Base-by-base conservation (phyloP, 2,329 filamentous ascomycete genomes). In the Venturia carpophila region DNA sequence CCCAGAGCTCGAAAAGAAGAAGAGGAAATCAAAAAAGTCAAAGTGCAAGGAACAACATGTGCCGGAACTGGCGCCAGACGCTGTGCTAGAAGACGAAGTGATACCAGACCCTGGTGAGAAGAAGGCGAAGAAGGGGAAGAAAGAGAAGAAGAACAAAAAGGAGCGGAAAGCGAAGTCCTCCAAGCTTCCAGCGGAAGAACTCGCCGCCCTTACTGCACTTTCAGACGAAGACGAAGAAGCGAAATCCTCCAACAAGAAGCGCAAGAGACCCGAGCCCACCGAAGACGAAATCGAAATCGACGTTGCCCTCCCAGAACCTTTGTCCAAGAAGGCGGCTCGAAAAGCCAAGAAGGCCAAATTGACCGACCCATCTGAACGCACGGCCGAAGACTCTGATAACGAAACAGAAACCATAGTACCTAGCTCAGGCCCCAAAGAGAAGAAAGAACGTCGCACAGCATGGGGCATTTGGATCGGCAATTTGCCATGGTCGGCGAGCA, bases 401-500 rank as follows among this genome's bases (percentile, higher is more conserved):
- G 67, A 75, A 39, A 63, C 64, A 21, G 63, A 64, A 11, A 66
- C 63, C 34, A 64, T 67, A 60, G 68, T 67, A 19, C 41, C 69
- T n/a, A 61, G 56, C 37, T 27, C 64, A 30, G 58, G 63, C 3
- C 55, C 39, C 5, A 67, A 67, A 41, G 39, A 63, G 47, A 71
- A 75, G 56, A 71, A 72, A 15, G 75, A 77, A 64, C 78, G 80
- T 70, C 87, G 91, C 67, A 94, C 91, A 11, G 86, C 90, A 21
- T 87, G 91, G 75, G 91, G 92, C 68, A 85, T 99, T 69, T 99
- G 94, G 94, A 90, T 99, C 70, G 94, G 95, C 71, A 99, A 99
- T 76, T 78, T 99, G 68, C 85, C 89, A n/a, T 99, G 93, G 80
- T 85, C 84, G 60, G 81, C 88, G 49, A 94, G 89, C 56, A 86